phyloP scores from a whole-genome alignment of 768 basidiomycete species.

The Boletus rubescentipes region DNA sequence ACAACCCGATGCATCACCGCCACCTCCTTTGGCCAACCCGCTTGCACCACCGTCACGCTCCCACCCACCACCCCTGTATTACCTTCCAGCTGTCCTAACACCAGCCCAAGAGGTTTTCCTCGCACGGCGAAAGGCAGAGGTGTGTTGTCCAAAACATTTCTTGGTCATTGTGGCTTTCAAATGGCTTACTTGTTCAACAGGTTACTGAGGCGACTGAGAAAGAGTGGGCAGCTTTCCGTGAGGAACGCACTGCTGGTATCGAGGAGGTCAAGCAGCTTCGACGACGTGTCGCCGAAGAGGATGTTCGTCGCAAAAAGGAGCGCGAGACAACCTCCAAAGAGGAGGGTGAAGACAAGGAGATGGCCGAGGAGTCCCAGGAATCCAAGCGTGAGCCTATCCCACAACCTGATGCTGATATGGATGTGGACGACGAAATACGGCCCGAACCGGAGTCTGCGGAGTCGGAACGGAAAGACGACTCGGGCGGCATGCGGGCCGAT shows the following conservation, averaged over 20 bases:
- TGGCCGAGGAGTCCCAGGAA: constrained; percentile 28
- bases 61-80: constrained; percentile 77
- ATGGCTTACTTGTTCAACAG: constrained; percentile 34
- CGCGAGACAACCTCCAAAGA: constrained; percentile 39
- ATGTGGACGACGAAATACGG: constrained; percentile 37
- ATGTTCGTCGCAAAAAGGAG: constrained; percentile 44
- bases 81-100: constrained; percentile 67
- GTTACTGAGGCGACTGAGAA: constrained; percentile 60
- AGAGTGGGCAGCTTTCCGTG: constrained; percentile 66
- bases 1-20: constrained; percentile 31
- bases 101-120: constrained; percentile 71
- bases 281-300: constrained; percentile 65
- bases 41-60: constrained; percentile 55
- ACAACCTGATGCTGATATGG: constrained; percentile 32
- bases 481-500: constrained; percentile 57
- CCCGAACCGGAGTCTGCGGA: constrained; percentile 36
- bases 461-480: constrained; percentile 53
- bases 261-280: constrained; percentile 63
- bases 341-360: constrained; percentile 33
- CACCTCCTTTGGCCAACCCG: constrained; percentile 30
- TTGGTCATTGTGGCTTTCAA: not conserved
- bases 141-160: constrained; percentile 26
- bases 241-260: constrained; percentile 57
- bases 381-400: constrained; percentile 18
- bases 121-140: constrained; percentile 60